Conservation (phyloP, 192 early-diverging fungal genomes). For the Dissophora ornata region DNA sequence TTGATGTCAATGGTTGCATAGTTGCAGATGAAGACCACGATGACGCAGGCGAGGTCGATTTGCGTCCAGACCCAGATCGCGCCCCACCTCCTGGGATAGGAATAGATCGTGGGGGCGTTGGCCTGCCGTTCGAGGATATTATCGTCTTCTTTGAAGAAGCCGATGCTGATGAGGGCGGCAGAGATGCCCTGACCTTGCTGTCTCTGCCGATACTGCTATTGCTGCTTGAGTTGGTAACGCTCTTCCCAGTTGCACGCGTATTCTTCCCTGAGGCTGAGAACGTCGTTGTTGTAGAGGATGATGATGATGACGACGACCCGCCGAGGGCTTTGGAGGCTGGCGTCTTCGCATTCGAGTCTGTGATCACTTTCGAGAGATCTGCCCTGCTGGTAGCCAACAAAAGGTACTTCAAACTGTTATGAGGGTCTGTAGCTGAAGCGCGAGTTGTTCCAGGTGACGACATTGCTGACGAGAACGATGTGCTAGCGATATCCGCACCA, state of each 20-base stretch:
- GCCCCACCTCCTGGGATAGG: conserved; percentile 1
- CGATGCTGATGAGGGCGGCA: not conserved
- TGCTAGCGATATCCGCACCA: conserved; percentile 1
- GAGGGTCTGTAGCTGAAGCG: no score
- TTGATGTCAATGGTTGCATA: not conserved
- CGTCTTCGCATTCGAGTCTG: conserved; percentile 25
- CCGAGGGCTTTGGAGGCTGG: not conserved
- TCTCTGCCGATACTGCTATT: not conserved
- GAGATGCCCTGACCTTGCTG: not conserved
- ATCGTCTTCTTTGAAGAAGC: not conserved
- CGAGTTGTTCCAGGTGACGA: conserved; percentile 8
- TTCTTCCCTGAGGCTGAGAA: not conserved
- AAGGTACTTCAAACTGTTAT: conserved; percentile 20
- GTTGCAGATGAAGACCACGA: conserved; percentile 13
- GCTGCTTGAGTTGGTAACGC: no score
- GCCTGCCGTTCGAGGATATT: not conserved
- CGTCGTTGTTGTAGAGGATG: not conserved
- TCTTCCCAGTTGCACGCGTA: no score
- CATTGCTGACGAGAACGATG: conserved; percentile 1
- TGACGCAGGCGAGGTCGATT: conserved; percentile 15
- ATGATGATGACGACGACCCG: not conserved
- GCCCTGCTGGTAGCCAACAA: conserved; percentile 41
- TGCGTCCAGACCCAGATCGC: conserved; percentile 9
- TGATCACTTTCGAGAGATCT: conserved; percentile 48
- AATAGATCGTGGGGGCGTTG: conserved; percentile 9